phyloP scores from a whole-genome alignment of 495 filamentous ascomycete genomes.

The Penicillium atrosanguineum region DNA sequence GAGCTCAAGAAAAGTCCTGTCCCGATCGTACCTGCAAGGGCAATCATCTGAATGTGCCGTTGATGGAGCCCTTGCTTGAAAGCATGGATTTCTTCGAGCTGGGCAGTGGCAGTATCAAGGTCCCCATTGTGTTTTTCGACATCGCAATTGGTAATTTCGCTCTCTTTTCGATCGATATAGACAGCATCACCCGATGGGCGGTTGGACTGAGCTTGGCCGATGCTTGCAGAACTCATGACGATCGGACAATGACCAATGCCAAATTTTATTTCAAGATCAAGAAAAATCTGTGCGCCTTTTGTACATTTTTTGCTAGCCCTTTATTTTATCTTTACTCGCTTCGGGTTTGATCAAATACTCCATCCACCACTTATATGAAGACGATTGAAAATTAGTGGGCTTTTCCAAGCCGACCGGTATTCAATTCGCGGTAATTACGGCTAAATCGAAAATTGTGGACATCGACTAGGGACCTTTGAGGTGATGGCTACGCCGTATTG shows the following conservation, averaged over 20 bases:
- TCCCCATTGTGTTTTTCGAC: neutral
- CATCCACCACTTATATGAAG: neutral
- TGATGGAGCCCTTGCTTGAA: constrained; percentile 29
- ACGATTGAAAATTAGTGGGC: neutral
- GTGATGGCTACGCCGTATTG: neutral
- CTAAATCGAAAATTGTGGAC: neutral
- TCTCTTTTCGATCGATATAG: neutral
- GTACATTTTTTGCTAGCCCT: neutral
- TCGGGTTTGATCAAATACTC: neutral
- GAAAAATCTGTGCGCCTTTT: neutral
- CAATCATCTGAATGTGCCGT: constrained; percentile 46
- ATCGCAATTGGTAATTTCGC: neutral
- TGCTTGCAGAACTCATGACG: neutral
- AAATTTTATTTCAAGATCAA: neutral
- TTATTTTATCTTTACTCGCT: neutral
- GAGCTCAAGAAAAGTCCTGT: constrained; percentile 40
- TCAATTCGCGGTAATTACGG: neutral
- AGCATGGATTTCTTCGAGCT: constrained; percentile 10
- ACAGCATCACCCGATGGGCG: neutral
- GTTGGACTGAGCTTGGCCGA: neutral
- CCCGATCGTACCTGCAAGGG: constrained; percentile 43
- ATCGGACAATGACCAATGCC: neutral
- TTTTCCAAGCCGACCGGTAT: neutral
- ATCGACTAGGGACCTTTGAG: neutral
- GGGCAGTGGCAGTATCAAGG: constrained; percentile 8